A percentile compares a stretch with the other conserved stretches of the same genome.
Conservation (phyloP, 768 basidiomycete genomes). For the Rhodotorula graminis region DNA sequence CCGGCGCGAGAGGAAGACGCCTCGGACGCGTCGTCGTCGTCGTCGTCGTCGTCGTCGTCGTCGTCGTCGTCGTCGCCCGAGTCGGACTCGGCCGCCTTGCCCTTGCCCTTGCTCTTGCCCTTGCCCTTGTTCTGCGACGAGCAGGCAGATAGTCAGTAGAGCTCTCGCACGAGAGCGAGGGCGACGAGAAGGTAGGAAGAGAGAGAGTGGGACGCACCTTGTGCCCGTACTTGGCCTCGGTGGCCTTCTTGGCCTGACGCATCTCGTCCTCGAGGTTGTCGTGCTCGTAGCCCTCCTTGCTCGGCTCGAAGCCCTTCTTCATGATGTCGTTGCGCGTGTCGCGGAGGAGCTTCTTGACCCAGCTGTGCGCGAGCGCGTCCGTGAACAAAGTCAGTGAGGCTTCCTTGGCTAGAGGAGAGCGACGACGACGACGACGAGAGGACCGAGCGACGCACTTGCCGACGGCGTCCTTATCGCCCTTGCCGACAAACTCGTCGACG, state of each 20-base stretch:
- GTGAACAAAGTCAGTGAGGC: background rate
- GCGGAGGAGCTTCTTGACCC: constrained; percentile 48
- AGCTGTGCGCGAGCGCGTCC: constrained; percentile 39
- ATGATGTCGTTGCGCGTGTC: constrained; percentile 42
- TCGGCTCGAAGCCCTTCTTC: constrained; percentile 30
- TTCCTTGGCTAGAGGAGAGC: background rate
- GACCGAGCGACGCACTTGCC: constrained; percentile 22
- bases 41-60: background rate
- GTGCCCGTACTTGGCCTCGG: constrained; percentile 36
- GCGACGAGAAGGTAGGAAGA: background rate
- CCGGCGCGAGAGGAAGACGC: background rate
- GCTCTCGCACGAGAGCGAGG: no score
- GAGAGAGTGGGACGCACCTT: constrained; percentile 12
- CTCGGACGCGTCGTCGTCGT: background rate
- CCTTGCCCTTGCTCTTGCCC: constrained; percentile 10
- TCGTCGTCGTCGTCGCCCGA: constrained; percentile 5
- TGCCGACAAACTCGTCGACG: constrained; percentile 91
- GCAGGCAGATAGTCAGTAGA: background rate
- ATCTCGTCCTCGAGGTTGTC: constrained; percentile 48
- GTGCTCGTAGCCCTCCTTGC: constrained; percentile 44
- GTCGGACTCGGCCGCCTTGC: background rate
- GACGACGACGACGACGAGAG: background rate
- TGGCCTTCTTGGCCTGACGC: constrained; percentile 44
- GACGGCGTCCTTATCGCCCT: constrained; percentile 92
- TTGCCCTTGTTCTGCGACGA: constrained; percentile 16